Base-by-base conservation (phyloP, 129 eudicot species). In the Rutidosis leptorrhynchoides region DNA sequence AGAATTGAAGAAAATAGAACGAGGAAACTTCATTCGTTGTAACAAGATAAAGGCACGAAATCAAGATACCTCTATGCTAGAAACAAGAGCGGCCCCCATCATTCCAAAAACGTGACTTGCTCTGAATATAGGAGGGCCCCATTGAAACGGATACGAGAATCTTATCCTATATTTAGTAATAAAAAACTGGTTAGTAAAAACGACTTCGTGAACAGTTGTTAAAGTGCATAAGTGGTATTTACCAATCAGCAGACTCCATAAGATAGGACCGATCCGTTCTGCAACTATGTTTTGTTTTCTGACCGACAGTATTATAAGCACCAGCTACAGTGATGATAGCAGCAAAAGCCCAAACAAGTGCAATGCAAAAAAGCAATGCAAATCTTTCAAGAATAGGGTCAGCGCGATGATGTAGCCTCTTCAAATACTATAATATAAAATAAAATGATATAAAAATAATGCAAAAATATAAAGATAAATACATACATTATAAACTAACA, bases 81-180 rank as follows among this genome's bases (percentile, higher is more conserved):
- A 79, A 67, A 93, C 99, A 80, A 93, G 95, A 73, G 90, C 96
- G 17, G 96, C 96, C 32, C 99, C 99, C 83, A 89, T 76, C 99
- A 93, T 93, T 23, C 96, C 99, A 58, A 93, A 93, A 54, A 93
- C 99, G 71, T 87, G 90, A 73, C 95, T 80, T 23, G 99, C 99
- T 80, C 99, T 88, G 67, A 93, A 93, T 70, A 93, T 89, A 20
- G 99, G 99, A 45, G 93, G 12, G 29, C 99, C 99, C 96, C 95
- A 93, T 66, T 93, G 99, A 54, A 93, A 89, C 12, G 99, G 99
- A 66, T 93, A 89, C 2, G 99, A 92, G 25, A 93, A 25, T 68
- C 76, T 89, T 57, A 89, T 71, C 99, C 99, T 93, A 64, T 28
- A 65, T 43, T 65, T 7, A 45, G 75, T 49, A 29, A 53, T 23